Percentiles rank a stretch among this genome's conserved stretches.
These are phyloP conservation scores for Aspergillus spinulosporus DNA, from an alignment of 2,329 filamentous ascomycete genomes.

Conservation along the genomic window DNA sequence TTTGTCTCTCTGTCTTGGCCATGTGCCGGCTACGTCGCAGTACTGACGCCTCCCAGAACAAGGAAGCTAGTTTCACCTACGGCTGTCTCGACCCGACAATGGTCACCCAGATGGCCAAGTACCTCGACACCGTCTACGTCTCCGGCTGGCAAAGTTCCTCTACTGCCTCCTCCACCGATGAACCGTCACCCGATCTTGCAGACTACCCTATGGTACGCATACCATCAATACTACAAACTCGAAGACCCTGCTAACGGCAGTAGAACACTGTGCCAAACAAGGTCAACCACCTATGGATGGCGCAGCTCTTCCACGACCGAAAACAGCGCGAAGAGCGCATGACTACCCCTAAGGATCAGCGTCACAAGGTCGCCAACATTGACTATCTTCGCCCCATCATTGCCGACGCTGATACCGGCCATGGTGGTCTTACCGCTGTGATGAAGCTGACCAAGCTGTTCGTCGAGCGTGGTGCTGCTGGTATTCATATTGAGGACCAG, in stretches of 20 bases:
- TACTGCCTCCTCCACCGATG: slow-evolving; percentile 89
- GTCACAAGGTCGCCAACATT: slow-evolving; percentile 71
- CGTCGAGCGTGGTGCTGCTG: slow-evolving; percentile 91
- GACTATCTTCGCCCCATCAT: slow-evolving; percentile 96
- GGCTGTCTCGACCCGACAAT: slow-evolving; percentile 97
- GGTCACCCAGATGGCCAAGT: slow-evolving; percentile 99
- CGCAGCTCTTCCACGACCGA: slow-evolving; percentile 98
- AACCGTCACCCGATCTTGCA: slow-evolving; percentile 95
- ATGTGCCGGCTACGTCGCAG: background rate
- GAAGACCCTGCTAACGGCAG: slow-evolving; percentile 17
- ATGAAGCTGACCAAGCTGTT: slow-evolving; percentile 99
- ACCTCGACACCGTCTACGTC: slow-evolving; percentile 96
- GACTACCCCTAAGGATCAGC: slow-evolving; percentile 69
- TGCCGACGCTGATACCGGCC: slow-evolving; percentile 94
- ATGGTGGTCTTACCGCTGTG: slow-evolving; percentile 92
- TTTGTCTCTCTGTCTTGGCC: slow-evolving; percentile 21
- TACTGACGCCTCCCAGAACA: slow-evolving; percentile 57
- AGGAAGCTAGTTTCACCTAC: slow-evolving; percentile 89
- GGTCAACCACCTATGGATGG: slow-evolving; percentile 95
- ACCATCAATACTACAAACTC: background rate
- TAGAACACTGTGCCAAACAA: slow-evolving; percentile 98
- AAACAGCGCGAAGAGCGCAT: slow-evolving; percentile 97
- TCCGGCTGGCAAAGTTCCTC: slow-evolving; percentile 99
- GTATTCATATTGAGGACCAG: slow-evolving; percentile 98
- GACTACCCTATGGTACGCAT: slow-evolving; percentile 80